Conservation (phyloP, 495 filamentous ascomycete species). For the Xylaria curta region DNA sequence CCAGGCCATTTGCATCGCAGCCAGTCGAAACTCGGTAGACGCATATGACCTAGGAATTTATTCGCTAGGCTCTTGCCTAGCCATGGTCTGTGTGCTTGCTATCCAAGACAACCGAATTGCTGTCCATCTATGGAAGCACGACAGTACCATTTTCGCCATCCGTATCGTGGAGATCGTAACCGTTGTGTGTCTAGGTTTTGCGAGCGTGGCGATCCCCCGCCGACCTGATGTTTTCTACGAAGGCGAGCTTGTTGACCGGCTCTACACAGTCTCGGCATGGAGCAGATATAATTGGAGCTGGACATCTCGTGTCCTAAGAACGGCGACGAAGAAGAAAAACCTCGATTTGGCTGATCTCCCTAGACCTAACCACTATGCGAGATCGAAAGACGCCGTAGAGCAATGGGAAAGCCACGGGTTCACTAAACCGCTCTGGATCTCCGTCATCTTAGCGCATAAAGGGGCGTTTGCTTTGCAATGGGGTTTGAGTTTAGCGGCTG, state of each 20-base stretch:
- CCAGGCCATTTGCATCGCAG: constrained; percentile 52
- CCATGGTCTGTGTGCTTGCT: constrained; percentile 47
- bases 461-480: constrained; percentile 60
- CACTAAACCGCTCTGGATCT: constrained; percentile 65
- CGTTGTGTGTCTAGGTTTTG: constrained; percentile 43
- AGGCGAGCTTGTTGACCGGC: constrained; percentile 66
- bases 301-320: constrained; percentile 59
- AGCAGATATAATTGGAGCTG: constrained; percentile 70
- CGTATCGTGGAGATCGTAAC: constrained; percentile 47
- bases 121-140: constrained; percentile 38
- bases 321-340: constrained; percentile 59
- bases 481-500: constrained; percentile 56
- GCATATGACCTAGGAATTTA: constrained; percentile 56
- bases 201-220: constrained; percentile 63
- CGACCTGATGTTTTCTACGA: constrained; percentile 68
- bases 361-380: constrained; percentile 55
- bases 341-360: constrained; percentile 68
- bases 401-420: constrained; percentile 60
- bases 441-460: constrained; percentile 62
- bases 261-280: constrained; percentile 65
- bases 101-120: constrained; percentile 46
- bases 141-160: constrained; percentile 39
- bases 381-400: constrained; percentile 53
- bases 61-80: constrained; percentile 49
- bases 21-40: constrained; percentile 51